These are phyloP conservation scores for Cercospora brassicicola DNA, from an alignment of 2,329 filamentous ascomycete genomes.

Conservation along the genomic window DNA sequence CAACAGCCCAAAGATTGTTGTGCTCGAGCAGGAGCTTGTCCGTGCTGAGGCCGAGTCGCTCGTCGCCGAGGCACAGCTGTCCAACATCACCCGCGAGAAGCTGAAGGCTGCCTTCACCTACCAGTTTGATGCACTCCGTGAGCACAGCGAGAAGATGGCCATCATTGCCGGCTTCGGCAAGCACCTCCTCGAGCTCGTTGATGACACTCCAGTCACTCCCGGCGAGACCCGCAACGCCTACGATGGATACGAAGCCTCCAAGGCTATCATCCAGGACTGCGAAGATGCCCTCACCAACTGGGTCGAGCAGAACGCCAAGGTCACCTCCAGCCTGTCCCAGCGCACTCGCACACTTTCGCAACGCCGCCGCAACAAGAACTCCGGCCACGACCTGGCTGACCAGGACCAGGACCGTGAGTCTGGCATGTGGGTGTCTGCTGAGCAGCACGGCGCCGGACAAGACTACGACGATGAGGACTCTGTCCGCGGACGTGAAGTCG, in stretches of 20 bases:
- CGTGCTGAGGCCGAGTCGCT: constrained; percentile 98
- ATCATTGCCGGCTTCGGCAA: constrained; percentile 98
- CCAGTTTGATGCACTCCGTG: constrained; percentile 94
- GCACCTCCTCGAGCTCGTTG: constrained; percentile 93
- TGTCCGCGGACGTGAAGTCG: constrained; percentile 47
- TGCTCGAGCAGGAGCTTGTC: constrained; percentile 97
- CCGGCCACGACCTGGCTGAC: constrained; percentile 76
- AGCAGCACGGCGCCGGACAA: constrained; percentile 61
- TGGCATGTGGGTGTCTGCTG: constrained; percentile 75
- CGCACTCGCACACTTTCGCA: constrained; percentile 85
- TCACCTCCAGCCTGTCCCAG: constrained; percentile 81
- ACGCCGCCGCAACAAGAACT: constrained; percentile 66
- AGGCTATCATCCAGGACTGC: constrained; percentile 98
- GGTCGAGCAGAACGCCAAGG: constrained; percentile 86
- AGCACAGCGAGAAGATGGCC: constrained; percentile 97
- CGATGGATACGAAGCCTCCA: constrained; percentile 96
- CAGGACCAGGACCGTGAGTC: constrained; percentile 77
- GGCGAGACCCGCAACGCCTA: constrained; percentile 95
- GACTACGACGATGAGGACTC: constrained; percentile 62
- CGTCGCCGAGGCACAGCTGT: constrained; percentile 94
- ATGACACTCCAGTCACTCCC: constrained; percentile 94
- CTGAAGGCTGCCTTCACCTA: constrained; percentile 97
- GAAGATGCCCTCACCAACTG: constrained; percentile 97
- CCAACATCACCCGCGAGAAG: constrained; percentile 99
- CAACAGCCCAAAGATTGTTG: constrained; percentile 94